A percentile compares a stretch with the other conserved stretches of the same genome.
Evolutionary conservation across 805 yeast genomes (phyloP).

Genomic region (Sugiyamaella qingdaonensis): DNA sequence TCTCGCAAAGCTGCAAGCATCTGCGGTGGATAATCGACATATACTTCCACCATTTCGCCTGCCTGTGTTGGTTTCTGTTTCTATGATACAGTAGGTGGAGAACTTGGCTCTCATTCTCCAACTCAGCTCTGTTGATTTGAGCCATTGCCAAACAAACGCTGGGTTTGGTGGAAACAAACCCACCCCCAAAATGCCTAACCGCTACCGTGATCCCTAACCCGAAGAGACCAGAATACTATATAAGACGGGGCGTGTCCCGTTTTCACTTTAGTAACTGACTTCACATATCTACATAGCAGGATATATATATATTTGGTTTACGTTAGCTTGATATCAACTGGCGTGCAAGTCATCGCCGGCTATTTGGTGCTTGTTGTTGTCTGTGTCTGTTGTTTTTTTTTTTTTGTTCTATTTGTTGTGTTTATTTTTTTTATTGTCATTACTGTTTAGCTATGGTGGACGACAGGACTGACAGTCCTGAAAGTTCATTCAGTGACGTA

Average conservation of each 20-base stretch:
- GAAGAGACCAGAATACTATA: no score
- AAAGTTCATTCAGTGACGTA: no score
- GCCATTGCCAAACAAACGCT: no score
- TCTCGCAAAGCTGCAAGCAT: conserved; percentile 20
- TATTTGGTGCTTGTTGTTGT: neutral
- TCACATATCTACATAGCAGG: no score
- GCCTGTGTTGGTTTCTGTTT: conserved; percentile 71
- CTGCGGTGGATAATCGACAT: conserved; percentile 59
- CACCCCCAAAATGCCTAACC: no score
- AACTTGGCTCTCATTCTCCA: conserved; percentile 51
- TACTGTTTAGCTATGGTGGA: neutral
- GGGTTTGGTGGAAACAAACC: no score
- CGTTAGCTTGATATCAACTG: no score
- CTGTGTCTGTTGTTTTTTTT: neutral
- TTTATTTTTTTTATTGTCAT: neutral
- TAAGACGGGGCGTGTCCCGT: no score
- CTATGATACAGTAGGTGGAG: conserved; percentile 65
- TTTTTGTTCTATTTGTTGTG: neutral
- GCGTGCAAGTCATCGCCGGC: neutral
- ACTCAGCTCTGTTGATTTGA: conserved; percentile 5
- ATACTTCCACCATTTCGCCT: conserved; percentile 72
- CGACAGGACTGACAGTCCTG: no score
- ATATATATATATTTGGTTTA: no score
- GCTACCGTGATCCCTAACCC: no score
- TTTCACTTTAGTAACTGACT: no score